Percentiles rank a stretch among this genome's conserved stretches.
Conservation (phyloP, 176 grass and related monocot species). For the Guadua angustifolia region DNA sequence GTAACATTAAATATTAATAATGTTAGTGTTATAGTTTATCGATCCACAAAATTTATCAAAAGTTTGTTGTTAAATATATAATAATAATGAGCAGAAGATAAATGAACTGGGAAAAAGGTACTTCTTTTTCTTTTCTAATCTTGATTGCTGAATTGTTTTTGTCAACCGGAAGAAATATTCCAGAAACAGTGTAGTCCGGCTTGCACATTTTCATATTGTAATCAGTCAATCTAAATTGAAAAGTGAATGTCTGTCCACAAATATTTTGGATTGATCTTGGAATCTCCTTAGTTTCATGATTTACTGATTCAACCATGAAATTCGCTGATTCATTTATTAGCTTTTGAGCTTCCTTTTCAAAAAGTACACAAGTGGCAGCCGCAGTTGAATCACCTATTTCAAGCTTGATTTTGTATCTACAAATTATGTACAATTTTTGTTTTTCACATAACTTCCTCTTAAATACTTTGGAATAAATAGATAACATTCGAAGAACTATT, state of each 20-base stretch:
- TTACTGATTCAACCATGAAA: not conserved
- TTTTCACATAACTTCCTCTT: not conserved
- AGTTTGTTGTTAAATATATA: not conserved
- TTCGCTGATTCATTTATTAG: not conserved
- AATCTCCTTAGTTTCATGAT: not conserved
- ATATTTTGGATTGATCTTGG: not conserved
- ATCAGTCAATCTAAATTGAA: not conserved
- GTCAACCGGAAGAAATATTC: too few relatives aligned
- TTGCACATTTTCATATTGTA: not conserved
- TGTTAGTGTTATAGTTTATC: too few relatives aligned
- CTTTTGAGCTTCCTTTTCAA: not conserved
- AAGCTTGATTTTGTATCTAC: not conserved
- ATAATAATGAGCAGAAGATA: not conserved
- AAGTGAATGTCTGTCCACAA: not conserved
- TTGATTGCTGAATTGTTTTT: not conserved
- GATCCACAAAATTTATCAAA: not conserved
- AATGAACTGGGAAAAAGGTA: not conserved
- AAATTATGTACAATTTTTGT: not conserved
- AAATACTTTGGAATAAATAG: not conserved
- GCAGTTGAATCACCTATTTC: not conserved
- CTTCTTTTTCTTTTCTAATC: not conserved
- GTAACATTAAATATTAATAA: too few relatives aligned
- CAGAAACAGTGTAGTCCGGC: slow-evolving; percentile 15
- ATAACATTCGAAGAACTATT: not conserved
- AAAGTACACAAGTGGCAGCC: not conserved